Evolutionary conservation across 2,329 filamentous ascomycete species (phyloP), one percentile per base, ranked within the genome.

Genomic region (Phaeoacremonium minimum): DNA sequence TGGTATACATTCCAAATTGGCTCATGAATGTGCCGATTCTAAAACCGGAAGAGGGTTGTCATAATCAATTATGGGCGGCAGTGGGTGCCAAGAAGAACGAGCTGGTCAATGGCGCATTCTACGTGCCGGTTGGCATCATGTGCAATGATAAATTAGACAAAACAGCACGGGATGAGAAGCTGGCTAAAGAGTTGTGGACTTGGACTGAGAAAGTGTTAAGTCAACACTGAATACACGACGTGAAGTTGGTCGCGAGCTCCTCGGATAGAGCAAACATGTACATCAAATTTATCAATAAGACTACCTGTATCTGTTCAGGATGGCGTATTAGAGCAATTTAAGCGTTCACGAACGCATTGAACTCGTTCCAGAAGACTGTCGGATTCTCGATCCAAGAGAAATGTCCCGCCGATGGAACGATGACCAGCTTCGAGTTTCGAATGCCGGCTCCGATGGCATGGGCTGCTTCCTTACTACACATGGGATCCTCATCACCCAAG

Each of bases 1-100:
- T 52, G 4, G 41, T 56, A 3, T 49, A 50, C 20, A 26, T 28
- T 3, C 4, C 22, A 6, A 46, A 43, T 30, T 30, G 38, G 18
- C 1, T 51, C 4, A 13, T 39, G 19, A 43, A 49, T 2, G 28
- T 36, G 2, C 14, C 15, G 2, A 29, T 48, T 9, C 31, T 51
- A 33, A 38, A 42, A 13, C 54, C 58, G 3, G 52, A 63, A 26
- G 46, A 64, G 38, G 65, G 64, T 4, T 52, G 53, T 15, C 53
- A 61, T 33, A 66, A 55, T 38, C 58, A 64, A 44, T 44, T 69
- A 7, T 71, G 65, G 63, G 57, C 55, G 4, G 64, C 61, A 1
- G 52, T 52, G 3, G 51, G 46, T 1, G 51, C 42, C 11, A 40
- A 38, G 26, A 48, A 31, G 31, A 39, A 45, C 18, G 50, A 57